These are phyloP conservation scores for Phytophthora sansomeana DNA, from an alignment of 352 stramenopile genomes.

Conservation along the genomic window DNA sequence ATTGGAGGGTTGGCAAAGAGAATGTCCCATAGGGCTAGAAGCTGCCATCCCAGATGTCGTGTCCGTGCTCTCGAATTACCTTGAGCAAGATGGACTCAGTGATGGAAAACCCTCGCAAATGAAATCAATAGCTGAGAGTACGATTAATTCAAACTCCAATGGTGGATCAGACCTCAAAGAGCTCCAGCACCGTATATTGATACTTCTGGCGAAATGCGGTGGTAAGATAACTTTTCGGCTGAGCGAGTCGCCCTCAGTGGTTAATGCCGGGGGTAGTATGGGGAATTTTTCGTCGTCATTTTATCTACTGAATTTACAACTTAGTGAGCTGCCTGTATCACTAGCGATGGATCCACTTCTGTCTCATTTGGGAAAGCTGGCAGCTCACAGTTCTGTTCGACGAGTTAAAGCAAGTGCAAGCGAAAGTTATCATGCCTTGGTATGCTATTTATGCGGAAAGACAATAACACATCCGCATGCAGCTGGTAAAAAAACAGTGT, in stretches of 20 bases:
- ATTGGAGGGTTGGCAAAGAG: slow-evolving; percentile 66
- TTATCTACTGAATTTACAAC: slow-evolving; percentile 53
- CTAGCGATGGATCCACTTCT: slow-evolving; percentile 62
- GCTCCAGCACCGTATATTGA: slow-evolving; percentile 69
- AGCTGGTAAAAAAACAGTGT: slow-evolving; percentile 67
- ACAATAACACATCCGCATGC: slow-evolving; percentile 72
- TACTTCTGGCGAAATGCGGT: slow-evolving; percentile 62
- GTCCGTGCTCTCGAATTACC: slow-evolving; percentile 57
- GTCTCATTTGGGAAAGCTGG: slow-evolving; percentile 57
- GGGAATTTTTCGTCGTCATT: slow-evolving; percentile 34
- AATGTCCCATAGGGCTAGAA: slow-evolving; percentile 38
- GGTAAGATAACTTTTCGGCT: slow-evolving; percentile 58
- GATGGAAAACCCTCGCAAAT: slow-evolving; percentile 9
- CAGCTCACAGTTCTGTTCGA: slow-evolving; percentile 59
- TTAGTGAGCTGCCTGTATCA: slow-evolving; percentile 50
- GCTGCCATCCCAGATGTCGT: slow-evolving; percentile 48
- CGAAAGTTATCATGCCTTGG: slow-evolving; percentile 76
- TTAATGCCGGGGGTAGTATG: slow-evolving; percentile 17
- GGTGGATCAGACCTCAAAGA: slow-evolving; percentile 45
- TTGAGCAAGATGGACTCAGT: slow-evolving; percentile 50
- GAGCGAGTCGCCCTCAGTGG: slow-evolving; percentile 37
- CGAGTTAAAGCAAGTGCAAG: slow-evolving; percentile 65
- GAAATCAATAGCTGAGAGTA: slow-evolving; percentile 14
- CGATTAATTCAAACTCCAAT: slow-evolving; percentile 14
- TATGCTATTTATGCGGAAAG: slow-evolving; percentile 76